phyloP scores from a whole-genome alignment of 305 asterid genomes.

The Fraxinus greggii region DNA sequence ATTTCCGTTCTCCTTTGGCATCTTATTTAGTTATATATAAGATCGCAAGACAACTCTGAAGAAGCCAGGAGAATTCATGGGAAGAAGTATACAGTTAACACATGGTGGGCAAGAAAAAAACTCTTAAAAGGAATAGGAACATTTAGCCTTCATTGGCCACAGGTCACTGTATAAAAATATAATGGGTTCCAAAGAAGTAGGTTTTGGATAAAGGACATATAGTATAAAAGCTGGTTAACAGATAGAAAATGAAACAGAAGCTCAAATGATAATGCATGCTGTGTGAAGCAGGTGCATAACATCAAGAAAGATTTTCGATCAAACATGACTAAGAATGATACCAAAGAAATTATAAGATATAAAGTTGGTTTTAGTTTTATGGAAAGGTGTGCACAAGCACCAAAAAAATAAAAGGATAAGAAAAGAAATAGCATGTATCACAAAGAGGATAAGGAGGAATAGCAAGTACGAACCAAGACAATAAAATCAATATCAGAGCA shows the following conservation, averaged over 20 bases:
- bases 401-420: neutral
- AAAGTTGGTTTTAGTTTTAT: neutral
- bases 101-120: neutral
- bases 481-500: conserved; percentile 7
- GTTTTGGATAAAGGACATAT: neutral
- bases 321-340: neutral
- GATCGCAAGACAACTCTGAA: conserved; percentile 43
- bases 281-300: conserved; percentile 5
- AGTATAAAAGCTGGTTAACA: neutral
- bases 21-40: conserved; percentile 39
- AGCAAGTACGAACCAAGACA: conserved; percentile 14
- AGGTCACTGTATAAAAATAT: neutral
- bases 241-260: conserved; percentile 12
- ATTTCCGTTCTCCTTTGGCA: conserved; percentile 48
- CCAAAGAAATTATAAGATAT: neutral
- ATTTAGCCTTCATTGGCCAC: neutral
- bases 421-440: neutral
- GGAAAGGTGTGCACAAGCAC: neutral
- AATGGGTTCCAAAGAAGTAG: neutral
- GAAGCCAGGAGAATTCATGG: conserved; percentile 41
- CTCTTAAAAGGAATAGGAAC: neutral
- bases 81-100: conserved; percentile 6
- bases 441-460: conserved; percentile 6
- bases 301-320: conserved; percentile 9
- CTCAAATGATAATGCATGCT: conserved; percentile 7